Evolutionary conservation across 2,329 filamentous ascomycete species (phyloP), one percentile per base, ranked within the genome.

Genomic region (Cladobotryum mycophilum): DNA sequence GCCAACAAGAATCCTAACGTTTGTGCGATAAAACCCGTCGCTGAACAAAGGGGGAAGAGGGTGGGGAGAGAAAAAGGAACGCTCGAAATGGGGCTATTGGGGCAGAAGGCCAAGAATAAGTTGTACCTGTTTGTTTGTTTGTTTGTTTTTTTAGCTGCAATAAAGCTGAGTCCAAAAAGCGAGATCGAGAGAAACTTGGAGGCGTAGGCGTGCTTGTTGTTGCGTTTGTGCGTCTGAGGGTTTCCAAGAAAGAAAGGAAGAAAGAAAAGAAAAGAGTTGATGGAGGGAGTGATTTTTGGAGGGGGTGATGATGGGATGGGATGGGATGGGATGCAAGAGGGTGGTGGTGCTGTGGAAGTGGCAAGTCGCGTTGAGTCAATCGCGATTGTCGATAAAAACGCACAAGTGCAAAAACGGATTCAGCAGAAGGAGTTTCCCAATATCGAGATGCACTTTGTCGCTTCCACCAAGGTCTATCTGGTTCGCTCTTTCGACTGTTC

Each of bases 131-230:
- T n/a, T n/a, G n/a, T n/a, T n/a, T n/a, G n/a, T n/a, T n/a, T n/a
- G n/a, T n/a, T n/a, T n/a, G n/a, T 20, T 20, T 20, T 20, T 34
- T n/a, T 51, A 35, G 40, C 33, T 43, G 45, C 37, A 40, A 47
- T 51, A 47, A 50, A 48, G 63, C 59, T 53, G 53, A 55, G 51
- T 60, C 60, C 61, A 60, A 63, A 62, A 60, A 46, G 45, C 25
- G 42, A 37, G 46, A 52, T 52, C 56, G 45, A 56, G 57, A 48
- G 45, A 11, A 22, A 42, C 49, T 52, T 55, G 56, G 56, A 51
- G 53, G 55, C 45, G 48, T 51, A 42, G 14, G 11, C 37, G 3
- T 40, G 37, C 17, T 15, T 3, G 37, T 40, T 40, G 37, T n/a
- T 40, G 37, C 37, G 25, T 30, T 30, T 30, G 6, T 7, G 25